A percentile compares a stretch with the other conserved stretches of the same genome.
phyloP scores from a whole-genome alignment of 192 early-diverging fungal species.

The Coemansia sp. region DNA sequence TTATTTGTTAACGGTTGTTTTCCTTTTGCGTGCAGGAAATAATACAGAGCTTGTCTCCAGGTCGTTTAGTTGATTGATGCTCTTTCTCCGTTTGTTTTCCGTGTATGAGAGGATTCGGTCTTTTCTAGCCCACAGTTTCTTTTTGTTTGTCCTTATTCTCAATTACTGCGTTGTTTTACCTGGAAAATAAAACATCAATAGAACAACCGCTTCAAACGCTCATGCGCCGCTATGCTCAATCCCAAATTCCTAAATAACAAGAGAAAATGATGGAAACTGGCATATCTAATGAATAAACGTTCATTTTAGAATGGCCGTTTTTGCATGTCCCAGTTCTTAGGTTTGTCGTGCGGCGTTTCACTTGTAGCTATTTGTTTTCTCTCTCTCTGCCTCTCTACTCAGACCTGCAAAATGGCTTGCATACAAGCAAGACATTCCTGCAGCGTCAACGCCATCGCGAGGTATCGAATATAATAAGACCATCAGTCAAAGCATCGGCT shows the following conservation, averaged over 20 bases:
- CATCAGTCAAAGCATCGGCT: not conserved
- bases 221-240: constrained; percentile 25
- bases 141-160: constrained; percentile 6
- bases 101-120: not conserved
- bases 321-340: not conserved
- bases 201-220: not conserved
- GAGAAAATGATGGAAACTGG: not conserved
- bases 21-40: not conserved
- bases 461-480: not conserved
- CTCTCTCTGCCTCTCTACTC: not conserved
- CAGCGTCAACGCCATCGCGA: constrained; percentile 1
- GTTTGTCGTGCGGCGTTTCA: constrained; percentile 2
- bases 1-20: not conserved
- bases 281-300: not conserved
- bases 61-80: not conserved
- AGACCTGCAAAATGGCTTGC: not conserved
- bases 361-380: not conserved
- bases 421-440: constrained; percentile 7
- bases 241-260: constrained; percentile 1
- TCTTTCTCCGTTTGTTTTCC: constrained; percentile 1
- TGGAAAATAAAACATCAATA: not conserved
- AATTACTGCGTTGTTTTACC: not conserved
- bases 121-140: not conserved
- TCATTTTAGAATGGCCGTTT: not conserved
- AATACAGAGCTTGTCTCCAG: constrained; percentile 1